Base-by-base conservation (phyloP, 2,329 filamentous ascomycete genomes). In the Aureobasidium pullulans region DNA sequence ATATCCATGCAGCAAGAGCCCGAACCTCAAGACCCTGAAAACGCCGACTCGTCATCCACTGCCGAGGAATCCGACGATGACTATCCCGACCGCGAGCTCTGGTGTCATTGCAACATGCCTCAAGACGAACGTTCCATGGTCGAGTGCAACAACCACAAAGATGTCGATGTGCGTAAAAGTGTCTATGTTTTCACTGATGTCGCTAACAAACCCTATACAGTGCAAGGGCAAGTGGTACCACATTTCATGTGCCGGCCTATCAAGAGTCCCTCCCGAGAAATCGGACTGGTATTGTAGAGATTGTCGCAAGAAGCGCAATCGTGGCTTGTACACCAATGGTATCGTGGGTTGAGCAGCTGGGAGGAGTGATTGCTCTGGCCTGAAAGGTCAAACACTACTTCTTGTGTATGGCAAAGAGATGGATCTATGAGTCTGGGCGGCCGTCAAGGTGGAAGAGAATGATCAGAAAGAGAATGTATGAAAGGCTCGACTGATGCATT, bases 181-280 rank as follows among this genome's bases (percentile, higher is more conserved):
- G 13, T 36, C 34, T 13, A 8, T 28, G 13, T n/a, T 31, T 4
- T 9, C 32, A 23, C 3, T 32, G 8, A 31, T 7, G n/a, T 32
- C 32, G 29, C 44, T 47, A 5, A 47, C 15, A 7, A 5, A 29
- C 7, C 11, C 4, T 23, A 1, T n/a, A 13, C 5, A 50, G 34
- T 52, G 48, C 23, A 37, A 52, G 23, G 48, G 48, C 37, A 52
- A 52, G 23, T 52, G 48, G 48, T 52, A 29, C 9, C 48, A 52
- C 23, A 13, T 8, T 1, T 6, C 1, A 16, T 52, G 48, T 10
- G 48, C 29, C 15, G 23, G 15, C 2, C 13, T 52, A 23, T 6
- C 2, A 9, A 39, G 48, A 52, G 15, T 3, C 2, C 34, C 48
- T 1, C 1, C 48, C 9, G 6, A 52, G 7, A 6, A 29, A 2